A percentile compares a stretch with the other conserved stretches of the same genome.
phyloP scores from a whole-genome alignment of 805 yeast species.

The Metschnikowia henanensis region DNA sequence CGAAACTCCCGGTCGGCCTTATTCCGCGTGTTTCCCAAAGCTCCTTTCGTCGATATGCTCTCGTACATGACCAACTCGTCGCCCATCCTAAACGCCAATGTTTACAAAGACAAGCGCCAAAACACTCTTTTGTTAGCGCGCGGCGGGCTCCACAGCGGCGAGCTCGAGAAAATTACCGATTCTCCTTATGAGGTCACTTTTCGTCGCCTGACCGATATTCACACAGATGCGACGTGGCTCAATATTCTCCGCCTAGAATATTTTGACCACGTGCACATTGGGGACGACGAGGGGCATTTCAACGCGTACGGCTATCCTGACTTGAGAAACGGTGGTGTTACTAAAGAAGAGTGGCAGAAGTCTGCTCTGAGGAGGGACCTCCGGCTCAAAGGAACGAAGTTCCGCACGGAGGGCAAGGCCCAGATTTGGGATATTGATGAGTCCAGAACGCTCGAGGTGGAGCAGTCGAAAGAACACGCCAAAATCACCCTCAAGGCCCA shows the following conservation, averaged over 20 bases:
- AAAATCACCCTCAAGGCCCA: background rate
- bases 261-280: background rate
- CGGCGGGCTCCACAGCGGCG: slow-evolving; percentile 39
- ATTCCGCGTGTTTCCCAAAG: slow-evolving; percentile 24
- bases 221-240: background rate
- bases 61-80: slow-evolving; percentile 27
- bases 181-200: slow-evolving; percentile 1
- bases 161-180: slow-evolving; percentile 16
- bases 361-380: background rate
- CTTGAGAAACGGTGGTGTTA: background rate
- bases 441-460: background rate
- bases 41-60: slow-evolving; percentile 28
- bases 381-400: background rate
- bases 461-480: background rate
- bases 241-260: background rate
- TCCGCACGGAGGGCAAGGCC: background rate
- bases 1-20: slow-evolving; percentile 30
- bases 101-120: slow-evolving; percentile 2
- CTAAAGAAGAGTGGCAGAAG: background rate
- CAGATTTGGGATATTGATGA: background rate
- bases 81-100: slow-evolving; percentile 30
- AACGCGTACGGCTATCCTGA: background rate
- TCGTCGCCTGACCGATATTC: background rate
- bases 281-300: background rate
- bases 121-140: slow-evolving; percentile 25